Conservation (phyloP, 768 basidiomycete genomes). For the Pleurotus salmoneostramineus region DNA sequence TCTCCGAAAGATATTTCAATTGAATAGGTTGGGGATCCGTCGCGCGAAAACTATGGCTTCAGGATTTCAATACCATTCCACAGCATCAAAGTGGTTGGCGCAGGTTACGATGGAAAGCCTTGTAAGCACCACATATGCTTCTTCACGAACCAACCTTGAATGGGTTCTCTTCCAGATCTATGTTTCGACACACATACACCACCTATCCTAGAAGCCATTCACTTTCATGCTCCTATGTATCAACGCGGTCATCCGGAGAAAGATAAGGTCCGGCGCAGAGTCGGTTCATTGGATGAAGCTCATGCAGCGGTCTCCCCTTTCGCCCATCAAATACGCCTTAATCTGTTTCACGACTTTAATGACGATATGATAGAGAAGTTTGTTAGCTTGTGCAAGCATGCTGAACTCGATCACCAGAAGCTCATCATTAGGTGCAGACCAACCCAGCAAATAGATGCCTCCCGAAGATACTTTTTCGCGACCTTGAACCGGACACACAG, state of each 20-base stretch:
- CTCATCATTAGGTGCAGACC: conserved; percentile 26
- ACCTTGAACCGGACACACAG: conserved; percentile 16
- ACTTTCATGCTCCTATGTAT: conserved; percentile 49
- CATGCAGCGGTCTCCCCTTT: conserved; percentile 65
- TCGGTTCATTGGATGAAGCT: conserved; percentile 53
- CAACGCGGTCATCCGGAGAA: conserved; percentile 34
- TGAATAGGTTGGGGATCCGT: conserved; percentile 55
- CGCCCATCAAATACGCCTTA: conserved; percentile 64
- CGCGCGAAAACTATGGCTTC: conserved; percentile 44
- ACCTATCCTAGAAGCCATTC: conserved; percentile 56
- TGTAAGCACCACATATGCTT: conserved; percentile 36
- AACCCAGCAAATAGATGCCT: conserved; percentile 45
- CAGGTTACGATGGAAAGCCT: conserved; percentile 61
- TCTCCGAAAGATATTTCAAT: background rate
- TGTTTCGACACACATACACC: conserved; percentile 68
- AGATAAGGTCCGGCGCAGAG: conserved; percentile 50
- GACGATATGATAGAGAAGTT: conserved; percentile 49
- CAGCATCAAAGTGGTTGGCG: conserved; percentile 55
- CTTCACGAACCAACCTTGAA: conserved; percentile 5
- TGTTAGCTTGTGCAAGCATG: conserved; percentile 44
- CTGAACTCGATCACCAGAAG: conserved; percentile 32
- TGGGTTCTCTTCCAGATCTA: conserved; percentile 39
- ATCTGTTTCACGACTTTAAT: conserved; percentile 44
- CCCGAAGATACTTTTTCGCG: conserved; percentile 46
- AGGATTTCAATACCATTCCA: conserved; percentile 53